phyloP scores from a whole-genome alignment of 345 rosid genomes.

The Aquilaria sinensis region DNA sequence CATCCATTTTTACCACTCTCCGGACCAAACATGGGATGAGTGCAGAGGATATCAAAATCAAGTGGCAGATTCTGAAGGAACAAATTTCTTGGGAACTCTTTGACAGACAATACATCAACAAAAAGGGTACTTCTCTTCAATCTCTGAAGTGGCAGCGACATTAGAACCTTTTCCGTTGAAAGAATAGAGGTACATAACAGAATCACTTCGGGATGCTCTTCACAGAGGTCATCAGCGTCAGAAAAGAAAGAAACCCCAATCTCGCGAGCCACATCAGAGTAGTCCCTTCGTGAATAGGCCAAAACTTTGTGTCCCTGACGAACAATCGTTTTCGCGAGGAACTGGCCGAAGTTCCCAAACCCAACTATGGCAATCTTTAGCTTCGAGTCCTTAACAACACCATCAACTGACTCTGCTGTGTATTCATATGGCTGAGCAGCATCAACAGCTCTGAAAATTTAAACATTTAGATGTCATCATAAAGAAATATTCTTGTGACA shows the following conservation, averaged over 20 bases:
- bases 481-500: not conserved
- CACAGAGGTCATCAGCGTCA: slow-evolving; percentile 61
- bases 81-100: slow-evolving; percentile 62
- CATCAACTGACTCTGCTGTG: slow-evolving; percentile 17
- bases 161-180: slow-evolving; percentile 64
- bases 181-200: slow-evolving; percentile 73
- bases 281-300: slow-evolving; percentile 68
- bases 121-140: slow-evolving; percentile 76
- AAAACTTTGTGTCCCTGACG: slow-evolving; percentile 61
- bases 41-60: slow-evolving; percentile 67
- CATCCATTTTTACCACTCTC: slow-evolving; percentile 86
- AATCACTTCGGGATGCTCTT: slow-evolving; percentile 80
- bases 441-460: slow-evolving; percentile 29
- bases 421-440: slow-evolving; percentile 22
- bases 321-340: slow-evolving; percentile 53
- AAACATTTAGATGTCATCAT: not conserved
- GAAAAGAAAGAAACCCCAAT: slow-evolving; percentile 54
- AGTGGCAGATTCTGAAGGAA: slow-evolving; percentile 48
- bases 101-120: slow-evolving; percentile 86
- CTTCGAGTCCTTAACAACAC: slow-evolving; percentile 30
- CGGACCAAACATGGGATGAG: slow-evolving; percentile 88
- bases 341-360: slow-evolving; percentile 81
- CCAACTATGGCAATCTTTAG: slow-evolving; percentile 74
- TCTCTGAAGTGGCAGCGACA: slow-evolving; percentile 65
- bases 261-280: slow-evolving; percentile 43